A percentile compares a stretch with the other conserved stretches of the same genome.
Conservation (phyloP, 257 asterid genomes). For the Cruciata laevipes region DNA sequence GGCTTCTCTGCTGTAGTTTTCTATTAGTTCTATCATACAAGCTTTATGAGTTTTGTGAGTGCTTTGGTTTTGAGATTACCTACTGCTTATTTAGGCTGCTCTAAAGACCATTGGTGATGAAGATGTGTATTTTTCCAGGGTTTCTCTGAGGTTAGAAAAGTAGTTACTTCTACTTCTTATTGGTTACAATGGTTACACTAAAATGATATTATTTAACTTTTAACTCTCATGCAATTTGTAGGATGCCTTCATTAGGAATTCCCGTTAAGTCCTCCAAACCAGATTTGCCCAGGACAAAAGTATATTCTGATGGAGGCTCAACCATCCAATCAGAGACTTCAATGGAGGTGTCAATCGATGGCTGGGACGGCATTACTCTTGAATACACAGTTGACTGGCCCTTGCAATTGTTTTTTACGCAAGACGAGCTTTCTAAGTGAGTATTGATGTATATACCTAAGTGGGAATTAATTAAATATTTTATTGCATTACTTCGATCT, state of each 20-base stretch:
- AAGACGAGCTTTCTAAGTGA: conserved; percentile 92
- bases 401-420: conserved; percentile 83
- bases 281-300: conserved; percentile 65
- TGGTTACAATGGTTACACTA: conserved; percentile 7
- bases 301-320: conserved; percentile 52
- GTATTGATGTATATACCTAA: conserved; percentile 18
- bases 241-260: conserved; percentile 68
- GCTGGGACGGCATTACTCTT: conserved; percentile 95
- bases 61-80: conserved; percentile 6
- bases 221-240: conserved; percentile 25
- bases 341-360: conserved; percentile 67
- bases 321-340: conserved; percentile 51
- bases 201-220: conserved; percentile 12
- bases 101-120: conserved; percentile 91
- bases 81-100: conserved; percentile 64
- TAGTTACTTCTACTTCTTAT: conserved; percentile 12
- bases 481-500: neutral
- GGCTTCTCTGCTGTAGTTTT: neutral
- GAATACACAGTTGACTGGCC: conserved; percentile 98
- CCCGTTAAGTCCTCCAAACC: conserved; percentile 56
- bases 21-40: neutral
- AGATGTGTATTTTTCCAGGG: conserved; percentile 81
- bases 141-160: conserved; percentile 61
- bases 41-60: neutral
- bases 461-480: neutral